Evolutionary conservation across 2,329 filamentous ascomycete genomes (phyloP).

Genomic region (Colletotrichum sp.): DNA sequence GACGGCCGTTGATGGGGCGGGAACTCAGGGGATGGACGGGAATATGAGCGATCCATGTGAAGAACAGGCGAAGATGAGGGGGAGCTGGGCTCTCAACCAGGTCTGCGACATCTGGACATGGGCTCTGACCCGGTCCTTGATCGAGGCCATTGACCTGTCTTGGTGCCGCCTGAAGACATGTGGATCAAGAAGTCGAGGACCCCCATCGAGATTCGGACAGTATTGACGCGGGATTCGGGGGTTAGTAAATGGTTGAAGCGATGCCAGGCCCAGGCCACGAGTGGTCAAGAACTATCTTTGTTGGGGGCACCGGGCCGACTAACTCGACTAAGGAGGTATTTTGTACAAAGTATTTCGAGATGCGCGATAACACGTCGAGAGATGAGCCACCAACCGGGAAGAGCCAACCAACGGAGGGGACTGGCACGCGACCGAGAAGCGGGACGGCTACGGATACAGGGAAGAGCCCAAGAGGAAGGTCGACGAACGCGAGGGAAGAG

Average conservation of each 20-base stretch:
- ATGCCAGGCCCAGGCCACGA: neutral
- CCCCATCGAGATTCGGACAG: neutral
- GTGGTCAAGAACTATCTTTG: neutral
- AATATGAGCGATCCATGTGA: neutral
- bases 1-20: neutral
- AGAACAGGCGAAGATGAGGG: neutral
- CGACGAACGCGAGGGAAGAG: neutral
- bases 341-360: neutral
- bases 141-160: neutral
- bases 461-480: neutral
- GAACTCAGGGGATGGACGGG: neutral
- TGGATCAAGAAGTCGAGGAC: neutral
- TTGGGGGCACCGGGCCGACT: neutral
- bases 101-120: neutral
- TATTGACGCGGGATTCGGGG: slow-evolving; percentile 1
- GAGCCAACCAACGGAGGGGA: neutral
- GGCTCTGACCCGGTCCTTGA: neutral
- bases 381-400: neutral
- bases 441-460: neutral
- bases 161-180: neutral
- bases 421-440: slow-evolving; percentile 1
- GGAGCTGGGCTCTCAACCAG: neutral
- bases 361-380: neutral
- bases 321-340: slow-evolving; percentile 12
- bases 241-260: neutral